These are phyloP conservation scores for Eruca vesicaria DNA, from an alignment of 441 rosid species.

Conservation along the genomic window DNA sequence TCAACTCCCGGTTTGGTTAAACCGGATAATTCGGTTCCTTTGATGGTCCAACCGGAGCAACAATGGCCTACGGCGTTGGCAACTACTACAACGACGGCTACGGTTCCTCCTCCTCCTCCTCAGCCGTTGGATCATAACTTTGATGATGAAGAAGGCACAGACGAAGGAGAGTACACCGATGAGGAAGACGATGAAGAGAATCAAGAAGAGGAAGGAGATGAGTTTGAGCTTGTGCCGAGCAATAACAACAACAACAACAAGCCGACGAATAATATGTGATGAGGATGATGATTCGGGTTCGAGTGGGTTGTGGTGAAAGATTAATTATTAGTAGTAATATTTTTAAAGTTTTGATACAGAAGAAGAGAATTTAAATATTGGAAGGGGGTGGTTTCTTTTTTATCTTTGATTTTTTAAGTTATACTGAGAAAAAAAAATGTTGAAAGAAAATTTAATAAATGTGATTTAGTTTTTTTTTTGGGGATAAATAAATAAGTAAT, in stretches of 20 bases:
- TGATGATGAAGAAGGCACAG: slow-evolving; percentile 40
- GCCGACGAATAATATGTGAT: slow-evolving; percentile 16
- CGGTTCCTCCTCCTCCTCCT: background rate
- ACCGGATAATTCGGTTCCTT: slow-evolving; percentile 51
- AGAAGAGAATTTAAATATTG: slow-evolving; percentile 30
- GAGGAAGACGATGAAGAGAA: slow-evolving; percentile 32
- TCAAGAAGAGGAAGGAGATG: slow-evolving; percentile 38
- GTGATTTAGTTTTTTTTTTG: slow-evolving; percentile 26
- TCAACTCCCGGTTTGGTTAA: slow-evolving; percentile 30
- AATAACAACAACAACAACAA: slow-evolving; percentile 28
- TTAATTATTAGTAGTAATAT: background rate
- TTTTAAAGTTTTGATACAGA: slow-evolving; percentile 34
- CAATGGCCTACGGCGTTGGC: slow-evolving; percentile 55
- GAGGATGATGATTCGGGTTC: background rate
- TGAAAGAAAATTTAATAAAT: slow-evolving; percentile 12
- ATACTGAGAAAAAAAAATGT: slow-evolving; percentile 20
- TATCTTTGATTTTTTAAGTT: slow-evolving; percentile 21
- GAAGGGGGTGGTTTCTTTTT: slow-evolving; percentile 8
- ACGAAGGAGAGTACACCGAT: slow-evolving; percentile 27
- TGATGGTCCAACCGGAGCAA: slow-evolving; percentile 67
- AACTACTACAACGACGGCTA: background rate
- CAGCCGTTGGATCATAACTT: slow-evolving; percentile 19
- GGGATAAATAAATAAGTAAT: slow-evolving; percentile 7
- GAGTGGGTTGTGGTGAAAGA: slow-evolving; percentile 18
- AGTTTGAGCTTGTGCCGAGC: slow-evolving; percentile 50